Percentiles rank a stretch among this genome's conserved stretches.
Evolutionary conservation across 1,139 yeast genomes (phyloP).

Genomic region (Pichia sp.): DNA sequence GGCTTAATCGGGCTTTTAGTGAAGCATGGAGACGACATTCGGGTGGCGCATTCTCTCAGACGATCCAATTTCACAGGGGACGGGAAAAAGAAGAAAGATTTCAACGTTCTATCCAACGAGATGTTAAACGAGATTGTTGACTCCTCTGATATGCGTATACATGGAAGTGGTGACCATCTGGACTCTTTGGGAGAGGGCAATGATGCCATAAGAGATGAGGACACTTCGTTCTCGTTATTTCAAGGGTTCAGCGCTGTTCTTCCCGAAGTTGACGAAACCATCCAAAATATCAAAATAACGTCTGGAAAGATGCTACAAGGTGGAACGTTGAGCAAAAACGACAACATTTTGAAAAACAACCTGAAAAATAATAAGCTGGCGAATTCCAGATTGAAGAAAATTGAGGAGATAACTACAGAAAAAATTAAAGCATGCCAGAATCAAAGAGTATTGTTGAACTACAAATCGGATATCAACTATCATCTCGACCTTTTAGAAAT

Average conservation of each 20-base stretch:
- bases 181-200: background rate
- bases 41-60: constrained; percentile 18
- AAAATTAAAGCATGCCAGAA: constrained; percentile 41
- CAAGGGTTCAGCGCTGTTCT: constrained; percentile 64
- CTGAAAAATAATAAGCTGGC: background rate
- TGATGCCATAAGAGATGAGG: constrained; percentile 1
- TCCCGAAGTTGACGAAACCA: constrained; percentile 43
- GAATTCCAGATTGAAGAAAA: constrained; percentile 2
- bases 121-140: constrained; percentile 48
- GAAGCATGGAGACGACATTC: constrained; percentile 22
- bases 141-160: constrained; percentile 10
- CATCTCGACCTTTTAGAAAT: constrained; percentile 54
- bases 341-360: background rate
- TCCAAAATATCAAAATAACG: constrained; percentile 19
- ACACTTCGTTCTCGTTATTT: constrained; percentile 44
- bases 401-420: constrained; percentile 36
- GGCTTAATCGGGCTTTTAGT: constrained; percentile 22
- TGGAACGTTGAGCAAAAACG: background rate
- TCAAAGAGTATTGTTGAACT: constrained; percentile 35
- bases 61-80: constrained; percentile 16
- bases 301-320: constrained; percentile 13
- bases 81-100: constrained; percentile 25
- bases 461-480: constrained; percentile 40
- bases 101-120: constrained; percentile 51
- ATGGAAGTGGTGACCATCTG: constrained; percentile 5